Percentiles rank a stretch among this genome's conserved stretches.
phyloP scores from a whole-genome alignment of 768 basidiomycete species.

The Trametopsis cervina region DNA sequence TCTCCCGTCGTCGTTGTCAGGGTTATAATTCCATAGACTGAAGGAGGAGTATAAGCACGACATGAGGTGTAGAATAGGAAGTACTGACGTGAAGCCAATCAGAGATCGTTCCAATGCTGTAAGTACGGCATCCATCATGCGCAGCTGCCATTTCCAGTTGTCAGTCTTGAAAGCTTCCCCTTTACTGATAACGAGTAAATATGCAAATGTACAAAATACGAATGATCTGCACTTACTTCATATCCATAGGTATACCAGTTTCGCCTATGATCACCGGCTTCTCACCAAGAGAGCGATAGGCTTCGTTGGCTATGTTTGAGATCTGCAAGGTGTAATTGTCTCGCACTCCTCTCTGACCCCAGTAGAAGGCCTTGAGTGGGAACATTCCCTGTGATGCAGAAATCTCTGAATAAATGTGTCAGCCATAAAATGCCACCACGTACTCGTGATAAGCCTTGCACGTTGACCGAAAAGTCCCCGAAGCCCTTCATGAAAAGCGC shows the following conservation, averaged over 20 bases:
- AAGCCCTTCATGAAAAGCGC: conserved; percentile 81
- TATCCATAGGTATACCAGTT: conserved; percentile 93
- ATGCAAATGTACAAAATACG: not conserved
- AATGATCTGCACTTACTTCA: conserved; percentile 60
- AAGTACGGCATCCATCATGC: conserved; percentile 94
- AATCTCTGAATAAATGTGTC: too few species aligned
- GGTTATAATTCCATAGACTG: conserved; percentile 95
- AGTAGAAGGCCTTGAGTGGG: conserved; percentile 72
- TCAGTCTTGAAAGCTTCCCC: conserved; percentile 65
- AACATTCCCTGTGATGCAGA: conserved; percentile 67
- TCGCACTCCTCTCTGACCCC: conserved; percentile 76
- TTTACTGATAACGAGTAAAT: conserved; percentile 34
- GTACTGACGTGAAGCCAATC: conserved; percentile 81
- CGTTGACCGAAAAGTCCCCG: conserved; percentile 83
- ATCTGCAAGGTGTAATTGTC: conserved; percentile 84
- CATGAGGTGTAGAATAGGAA: not conserved
- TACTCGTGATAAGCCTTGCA: conserved; percentile 87
- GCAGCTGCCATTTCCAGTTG: conserved; percentile 74
- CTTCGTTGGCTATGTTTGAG: conserved; percentile 64
- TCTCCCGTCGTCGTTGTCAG: conserved; percentile 64
- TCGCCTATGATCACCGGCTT: conserved; percentile 86
- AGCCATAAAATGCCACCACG: too few species aligned
- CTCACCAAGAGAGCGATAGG: conserved; percentile 67
- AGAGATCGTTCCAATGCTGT: conserved; percentile 71
- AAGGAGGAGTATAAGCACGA: not conserved